A percentile compares a stretch with the other conserved stretches of the same genome.
Evolutionary conservation across 805 yeast genomes (phyloP).

Genomic region (Huiozyma naganishii): DNA sequence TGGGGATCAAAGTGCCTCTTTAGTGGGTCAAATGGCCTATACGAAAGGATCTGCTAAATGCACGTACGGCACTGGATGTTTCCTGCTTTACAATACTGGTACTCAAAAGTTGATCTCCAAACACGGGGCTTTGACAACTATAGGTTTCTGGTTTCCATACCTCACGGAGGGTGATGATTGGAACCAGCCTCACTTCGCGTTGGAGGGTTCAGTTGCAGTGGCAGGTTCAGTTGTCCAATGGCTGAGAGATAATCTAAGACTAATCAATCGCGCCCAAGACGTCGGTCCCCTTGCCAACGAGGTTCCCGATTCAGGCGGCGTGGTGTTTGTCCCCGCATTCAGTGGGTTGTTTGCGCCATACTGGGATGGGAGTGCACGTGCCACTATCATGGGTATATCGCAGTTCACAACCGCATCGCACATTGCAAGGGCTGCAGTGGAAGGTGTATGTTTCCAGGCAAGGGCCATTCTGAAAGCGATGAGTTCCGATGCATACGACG

Average conservation of each 20-base stretch:
- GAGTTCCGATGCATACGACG: constrained; percentile 67
- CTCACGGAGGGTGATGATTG: constrained; percentile 28
- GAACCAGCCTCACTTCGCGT: constrained; percentile 64
- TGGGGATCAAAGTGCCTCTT: constrained; percentile 90
- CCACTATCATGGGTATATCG: constrained; percentile 86
- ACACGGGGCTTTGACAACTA: constrained; percentile 80
- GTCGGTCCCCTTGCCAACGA: constrained; percentile 83
- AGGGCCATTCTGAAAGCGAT: constrained; percentile 83
- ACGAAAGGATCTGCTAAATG: constrained; percentile 81
- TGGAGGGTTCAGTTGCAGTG: constrained; percentile 93
- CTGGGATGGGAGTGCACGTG: constrained; percentile 57
- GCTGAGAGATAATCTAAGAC: constrained; percentile 81
- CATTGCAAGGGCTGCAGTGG: constrained; percentile 88
- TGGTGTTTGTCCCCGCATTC: constrained; percentile 51
- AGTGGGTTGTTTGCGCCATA: neutral
- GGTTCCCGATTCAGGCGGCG: constrained; percentile 79
- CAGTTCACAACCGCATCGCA: constrained; percentile 88
- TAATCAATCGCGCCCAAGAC: constrained; percentile 73
- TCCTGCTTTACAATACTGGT: constrained; percentile 83
- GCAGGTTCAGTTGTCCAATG: constrained; percentile 93
- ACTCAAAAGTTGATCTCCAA: constrained; percentile 53
- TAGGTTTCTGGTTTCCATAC: constrained; percentile 82
- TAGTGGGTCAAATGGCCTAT: constrained; percentile 87
- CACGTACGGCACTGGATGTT: constrained; percentile 95
- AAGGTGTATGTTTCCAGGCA: constrained; percentile 91